These are phyloP conservation scores for Paecilomyces dactylethromorphus DNA, from an alignment of 2,329 filamentous ascomycete genomes.

Conservation along the genomic window DNA sequence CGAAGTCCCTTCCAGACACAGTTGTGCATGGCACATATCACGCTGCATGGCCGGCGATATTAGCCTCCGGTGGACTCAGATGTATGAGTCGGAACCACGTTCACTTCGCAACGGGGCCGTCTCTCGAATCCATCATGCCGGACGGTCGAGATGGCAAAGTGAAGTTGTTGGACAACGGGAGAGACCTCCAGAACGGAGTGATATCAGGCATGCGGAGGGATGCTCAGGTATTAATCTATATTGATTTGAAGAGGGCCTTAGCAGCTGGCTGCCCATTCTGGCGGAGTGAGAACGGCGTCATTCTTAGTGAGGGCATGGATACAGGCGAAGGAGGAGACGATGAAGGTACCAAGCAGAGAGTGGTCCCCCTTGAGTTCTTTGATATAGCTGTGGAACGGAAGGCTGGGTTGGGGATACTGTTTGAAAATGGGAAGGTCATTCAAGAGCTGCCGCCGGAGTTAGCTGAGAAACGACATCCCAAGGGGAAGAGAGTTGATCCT, in stretches of 20 bases:
- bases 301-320: constrained; percentile 53
- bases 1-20: constrained; percentile 47
- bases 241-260: constrained; percentile 65
- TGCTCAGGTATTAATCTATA: constrained; percentile 70
- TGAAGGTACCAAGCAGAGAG: constrained; percentile 42
- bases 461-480: constrained; percentile 31
- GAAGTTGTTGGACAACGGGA: constrained; percentile 13
- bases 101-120: constrained; percentile 75
- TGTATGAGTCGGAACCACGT: constrained; percentile 82
- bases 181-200: constrained; percentile 37
- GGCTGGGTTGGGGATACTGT: constrained; percentile 64
- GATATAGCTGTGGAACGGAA: constrained; percentile 67
- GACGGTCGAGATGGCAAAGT: constrained; percentile 10
- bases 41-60: constrained; percentile 67
- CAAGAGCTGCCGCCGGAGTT: constrained; percentile 42
- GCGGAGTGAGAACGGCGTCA: constrained; percentile 70
- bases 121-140: constrained; percentile 34
- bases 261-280: constrained; percentile 63
- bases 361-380: constrained; percentile 64
- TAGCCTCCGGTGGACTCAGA: constrained; percentile 68
- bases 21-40: constrained; percentile 90
- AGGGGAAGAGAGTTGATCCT: constrained; percentile 18
- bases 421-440: constrained; percentile 48
- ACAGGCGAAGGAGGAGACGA: constrained; percentile 44
- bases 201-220: constrained; percentile 75